Percentiles rank a stretch among this genome's conserved stretches.
Evolutionary conservation across 345 rosid species (phyloP).

Genomic region (Luvunga scandens): DNA sequence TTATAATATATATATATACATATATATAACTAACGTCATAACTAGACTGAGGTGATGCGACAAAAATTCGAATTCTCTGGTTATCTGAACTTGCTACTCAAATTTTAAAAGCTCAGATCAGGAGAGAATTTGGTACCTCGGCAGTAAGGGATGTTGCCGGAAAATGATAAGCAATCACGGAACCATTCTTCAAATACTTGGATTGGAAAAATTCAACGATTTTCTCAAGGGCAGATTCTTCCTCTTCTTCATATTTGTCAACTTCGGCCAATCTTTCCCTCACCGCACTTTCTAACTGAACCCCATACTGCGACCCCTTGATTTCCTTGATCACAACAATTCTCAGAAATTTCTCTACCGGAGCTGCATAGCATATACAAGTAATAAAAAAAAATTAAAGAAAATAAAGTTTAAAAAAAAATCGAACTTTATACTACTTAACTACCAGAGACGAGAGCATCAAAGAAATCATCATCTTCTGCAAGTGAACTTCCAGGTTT

Average conservation of each 20-base stretch:
- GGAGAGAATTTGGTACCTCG: slow-evolving; percentile 37
- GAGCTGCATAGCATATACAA: slow-evolving; percentile 32
- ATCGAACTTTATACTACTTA: not conserved
- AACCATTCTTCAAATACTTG: slow-evolving; percentile 69
- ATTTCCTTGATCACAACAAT: slow-evolving; percentile 91
- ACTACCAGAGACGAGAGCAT: slow-evolving; percentile 69
- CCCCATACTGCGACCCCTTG: slow-evolving; percentile 93
- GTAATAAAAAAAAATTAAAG: no score
- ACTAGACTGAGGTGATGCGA: no score
- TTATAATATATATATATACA: no score
- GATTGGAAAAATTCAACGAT: slow-evolving; percentile 81
- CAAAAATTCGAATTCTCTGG: no score
- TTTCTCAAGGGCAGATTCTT: slow-evolving; percentile 78
- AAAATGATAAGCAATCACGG: slow-evolving; percentile 71
- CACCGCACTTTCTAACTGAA: slow-evolving; percentile 72
- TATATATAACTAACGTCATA: no score
- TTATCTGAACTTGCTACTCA: no score
- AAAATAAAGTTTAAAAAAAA: not conserved
- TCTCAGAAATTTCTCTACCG: slow-evolving; percentile 66
- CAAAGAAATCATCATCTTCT: slow-evolving; percentile 75
- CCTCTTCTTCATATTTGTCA: slow-evolving; percentile 92
- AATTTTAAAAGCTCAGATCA: no score
- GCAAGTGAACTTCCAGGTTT: slow-evolving; percentile 54
- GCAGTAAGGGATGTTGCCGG: slow-evolving; percentile 45
- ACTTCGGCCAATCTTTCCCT: slow-evolving; percentile 81